Evolutionary conservation across 257 asterid genomes (phyloP).

Genomic region (Rehmannia glutinosa): DNA sequence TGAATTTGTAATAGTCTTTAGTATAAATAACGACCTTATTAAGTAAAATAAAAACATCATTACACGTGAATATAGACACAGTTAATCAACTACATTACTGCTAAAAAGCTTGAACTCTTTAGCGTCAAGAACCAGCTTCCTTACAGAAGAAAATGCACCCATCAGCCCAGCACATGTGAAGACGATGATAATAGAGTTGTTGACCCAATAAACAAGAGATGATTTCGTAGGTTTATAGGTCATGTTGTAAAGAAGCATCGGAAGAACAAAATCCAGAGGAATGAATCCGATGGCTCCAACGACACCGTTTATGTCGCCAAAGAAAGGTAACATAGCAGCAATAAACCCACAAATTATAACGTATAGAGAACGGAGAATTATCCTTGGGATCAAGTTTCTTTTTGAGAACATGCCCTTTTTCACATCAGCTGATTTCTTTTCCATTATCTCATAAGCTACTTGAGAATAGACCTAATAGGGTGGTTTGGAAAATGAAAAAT

Average conservation of each 20-base stretch:
- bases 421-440: constrained; percentile 78
- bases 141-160: constrained; percentile 75
- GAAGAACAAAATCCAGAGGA: constrained; percentile 88
- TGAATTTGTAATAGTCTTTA: no score
- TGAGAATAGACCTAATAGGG: constrained; percentile 68
- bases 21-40: no score
- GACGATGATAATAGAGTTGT: constrained; percentile 51
- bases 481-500: neutral
- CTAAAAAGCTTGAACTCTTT: constrained; percentile 70
- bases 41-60: no score
- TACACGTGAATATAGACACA: no score
- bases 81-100: constrained; percentile 61
- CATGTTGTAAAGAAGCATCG: constrained; percentile 94
- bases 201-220: constrained; percentile 58
- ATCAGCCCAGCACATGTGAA: constrained; percentile 78
- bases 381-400: constrained; percentile 73
- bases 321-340: constrained; percentile 95
- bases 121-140: constrained; percentile 78
- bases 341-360: constrained; percentile 66
- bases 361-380: constrained; percentile 63
- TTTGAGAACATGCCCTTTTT: constrained; percentile 61
- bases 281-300: constrained; percentile 94
- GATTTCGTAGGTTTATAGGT: constrained; percentile 53
- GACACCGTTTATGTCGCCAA: constrained; percentile 81
- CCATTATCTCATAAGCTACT: constrained; percentile 89